Conservation (phyloP, 257 asterid species). For the Dorcoceras hygrometricum region DNA sequence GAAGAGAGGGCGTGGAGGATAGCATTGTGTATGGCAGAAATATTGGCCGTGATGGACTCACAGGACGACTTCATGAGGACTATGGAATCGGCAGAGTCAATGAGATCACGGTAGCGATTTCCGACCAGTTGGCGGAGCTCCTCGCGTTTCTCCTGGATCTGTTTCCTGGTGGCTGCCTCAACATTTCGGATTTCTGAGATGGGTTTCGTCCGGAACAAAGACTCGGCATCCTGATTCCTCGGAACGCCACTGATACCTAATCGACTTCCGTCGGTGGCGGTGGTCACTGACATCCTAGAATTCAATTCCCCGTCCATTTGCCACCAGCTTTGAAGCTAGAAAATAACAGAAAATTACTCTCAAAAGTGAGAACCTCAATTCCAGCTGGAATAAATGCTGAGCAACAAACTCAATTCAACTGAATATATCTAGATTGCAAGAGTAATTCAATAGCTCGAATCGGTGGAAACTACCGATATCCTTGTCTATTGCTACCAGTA, state of each 20-base stretch:
- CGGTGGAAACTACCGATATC: not conserved
- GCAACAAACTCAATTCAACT: too few species aligned
- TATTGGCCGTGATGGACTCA: slow-evolving; percentile 71
- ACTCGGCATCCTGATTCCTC: slow-evolving; percentile 83
- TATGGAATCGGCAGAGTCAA: slow-evolving; percentile 96
- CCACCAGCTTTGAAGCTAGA: not conserved
- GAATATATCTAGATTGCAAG: not conserved
- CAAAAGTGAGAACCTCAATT: not conserved
- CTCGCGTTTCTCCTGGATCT: slow-evolving; percentile 93
- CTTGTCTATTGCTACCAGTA: not conserved
- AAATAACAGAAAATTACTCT: not conserved
- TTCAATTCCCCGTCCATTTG: not conserved
- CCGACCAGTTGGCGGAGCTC: slow-evolving; percentile 96
- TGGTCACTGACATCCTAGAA: slow-evolving; percentile 33
- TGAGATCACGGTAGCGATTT: slow-evolving; percentile 90
- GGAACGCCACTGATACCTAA: slow-evolving; percentile 37
- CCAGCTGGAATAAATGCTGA: not conserved
- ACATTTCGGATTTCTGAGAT: slow-evolving; percentile 86
- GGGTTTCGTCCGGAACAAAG: slow-evolving; percentile 81
- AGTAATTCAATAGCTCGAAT: not conserved
- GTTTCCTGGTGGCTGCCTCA: slow-evolving; percentile 79
- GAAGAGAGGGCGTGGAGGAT: slow-evolving; percentile 63
- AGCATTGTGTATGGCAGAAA: slow-evolving; percentile 60
- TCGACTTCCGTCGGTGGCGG: slow-evolving; percentile 33
- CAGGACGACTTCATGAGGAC: slow-evolving; percentile 87